A percentile compares a stretch with the other conserved stretches of the same genome.
phyloP scores from a whole-genome alignment of 129 eudicot genomes.

The Cynara cardunculus region DNA sequence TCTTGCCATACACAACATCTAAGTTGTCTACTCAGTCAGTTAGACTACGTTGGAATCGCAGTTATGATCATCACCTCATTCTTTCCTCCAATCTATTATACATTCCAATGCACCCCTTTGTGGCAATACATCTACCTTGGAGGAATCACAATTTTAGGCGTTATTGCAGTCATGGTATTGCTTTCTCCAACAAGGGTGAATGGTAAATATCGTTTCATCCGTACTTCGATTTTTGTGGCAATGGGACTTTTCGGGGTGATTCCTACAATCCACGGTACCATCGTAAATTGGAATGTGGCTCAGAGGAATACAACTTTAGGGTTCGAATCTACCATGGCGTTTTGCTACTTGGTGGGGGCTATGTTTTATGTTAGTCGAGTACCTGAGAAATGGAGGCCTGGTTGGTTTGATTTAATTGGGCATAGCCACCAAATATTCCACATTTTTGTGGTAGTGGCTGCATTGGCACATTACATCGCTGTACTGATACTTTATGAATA shows the following conservation, averaged over 20 bases:
- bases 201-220: conserved; percentile 58
- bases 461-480: conserved; percentile 79
- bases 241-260: conserved; percentile 89
- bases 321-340: conserved; percentile 75
- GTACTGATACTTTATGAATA: conserved; percentile 56
- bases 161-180: conserved; percentile 50
- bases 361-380: conserved; percentile 67
- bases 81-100: conserved; percentile 89
- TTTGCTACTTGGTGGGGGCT: conserved; percentile 74
- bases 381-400: conserved; percentile 91
- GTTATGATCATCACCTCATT: conserved; percentile 92
- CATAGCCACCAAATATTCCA: conserved; percentile 96
- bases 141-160: conserved; percentile 59
- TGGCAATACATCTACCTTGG: conserved; percentile 77
- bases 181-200: conserved; percentile 68
- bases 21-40: conserved; percentile 48
- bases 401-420: conserved; percentile 88
- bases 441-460: conserved; percentile 77
- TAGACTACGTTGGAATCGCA: conserved; percentile 76
- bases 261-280: conserved; percentile 67
- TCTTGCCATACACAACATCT: conserved; percentile 70
- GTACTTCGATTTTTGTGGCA: conserved; percentile 66
- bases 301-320: conserved; percentile 60
- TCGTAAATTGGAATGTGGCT: conserved; percentile 67
- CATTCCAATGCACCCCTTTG: conserved; percentile 62